Base-by-base conservation (phyloP, 177 flowering plant species). In the Telopea speciosissima region DNA sequence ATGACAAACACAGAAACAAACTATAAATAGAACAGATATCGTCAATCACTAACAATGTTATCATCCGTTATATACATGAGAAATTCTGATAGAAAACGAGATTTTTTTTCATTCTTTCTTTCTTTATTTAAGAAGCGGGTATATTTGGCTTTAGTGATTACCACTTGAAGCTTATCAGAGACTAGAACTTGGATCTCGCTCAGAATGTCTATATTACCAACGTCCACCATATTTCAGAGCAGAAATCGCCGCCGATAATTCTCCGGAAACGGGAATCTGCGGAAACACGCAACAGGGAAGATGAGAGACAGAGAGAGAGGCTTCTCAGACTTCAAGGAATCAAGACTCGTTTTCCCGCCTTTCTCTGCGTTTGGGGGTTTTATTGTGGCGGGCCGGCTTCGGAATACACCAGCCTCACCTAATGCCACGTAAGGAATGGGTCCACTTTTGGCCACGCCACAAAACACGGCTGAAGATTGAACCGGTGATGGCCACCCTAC, bases 151-250 rank as follows among this genome's bases (percentile, higher is more conserved):
- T 28, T 26, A 3, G 59, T 24, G 24, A 45, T 36, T 88, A 94
- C 98, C 96, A 94, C 97, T 90, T 92, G 97, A 74, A 89, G 92
- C 62, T 83, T 82, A 78, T 90, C 97, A 73, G 89, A 86, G 74
- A 92, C 91, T 58, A 94, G 86, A 56, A 85, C 56, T 70, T 85
- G 81, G 67, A 92, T 85, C 77, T 94, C 92, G 42, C 85, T 87
- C 21, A 87, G 81, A 19, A 94, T 76, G 23, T 82, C 88, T 72
- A 85, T 83, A 82, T 87, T 82, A 82, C 86, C 90, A 63, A 73
- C 74, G 54, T 81, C 77, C 49, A 79, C 77, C 97, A 89, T 87
- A 49, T 62, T 24, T 68, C 28, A 33, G 52, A 61, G 70, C 42
- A 13, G 33, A 3, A 28, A 10, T 36, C 59, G 10, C 14, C 5